These are phyloP conservation scores for Starmerella khaoyaiensis DNA, from an alignment of 805 yeast species.

Conservation along the genomic window DNA sequence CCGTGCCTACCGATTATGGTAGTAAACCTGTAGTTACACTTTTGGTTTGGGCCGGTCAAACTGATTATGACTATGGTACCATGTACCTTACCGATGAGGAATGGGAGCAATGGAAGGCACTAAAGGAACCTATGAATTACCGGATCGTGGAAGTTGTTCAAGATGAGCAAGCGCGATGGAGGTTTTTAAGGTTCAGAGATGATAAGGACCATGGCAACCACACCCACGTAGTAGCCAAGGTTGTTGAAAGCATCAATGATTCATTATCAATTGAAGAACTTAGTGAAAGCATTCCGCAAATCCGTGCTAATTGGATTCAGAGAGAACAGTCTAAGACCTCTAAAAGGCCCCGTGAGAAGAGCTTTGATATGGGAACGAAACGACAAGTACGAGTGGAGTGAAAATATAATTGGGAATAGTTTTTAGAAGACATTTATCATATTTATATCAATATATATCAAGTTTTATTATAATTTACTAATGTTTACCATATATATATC, in stretches of 20 bases:
- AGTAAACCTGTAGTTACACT: slow-evolving; percentile 57
- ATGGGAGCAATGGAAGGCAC: slow-evolving; percentile 61
- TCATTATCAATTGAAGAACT: slow-evolving; percentile 73
- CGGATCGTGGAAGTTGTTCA: slow-evolving; percentile 76
- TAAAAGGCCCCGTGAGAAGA: too few species aligned
- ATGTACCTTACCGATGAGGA: slow-evolving; percentile 53
- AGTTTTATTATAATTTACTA: too few species aligned
- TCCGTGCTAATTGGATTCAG: slow-evolving; percentile 11
- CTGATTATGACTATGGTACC: slow-evolving; percentile 48
- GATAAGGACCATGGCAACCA: slow-evolving; percentile 87
- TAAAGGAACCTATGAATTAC: slow-evolving; percentile 75
- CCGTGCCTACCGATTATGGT: slow-evolving; percentile 41
- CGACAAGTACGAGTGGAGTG: too few species aligned
- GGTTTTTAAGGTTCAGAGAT: slow-evolving; percentile 76
- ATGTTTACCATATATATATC: too few species aligned
- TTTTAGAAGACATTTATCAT: not conserved
- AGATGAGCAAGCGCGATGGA: slow-evolving; percentile 61
- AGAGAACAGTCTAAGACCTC: slow-evolving; percentile 4
- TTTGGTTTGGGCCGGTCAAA: slow-evolving; percentile 52
- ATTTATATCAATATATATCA: too few species aligned
- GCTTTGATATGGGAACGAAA: too few species aligned
- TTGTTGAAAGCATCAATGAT: slow-evolving; percentile 72
- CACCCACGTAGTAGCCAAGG: slow-evolving; percentile 63
- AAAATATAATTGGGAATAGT: too few species aligned
- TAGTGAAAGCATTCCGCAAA: slow-evolving; percentile 10